A percentile compares a stretch with the other conserved stretches of the same genome.
phyloP scores from a whole-genome alignment of 441 rosid genomes.

The Syzygium syzygioides region DNA sequence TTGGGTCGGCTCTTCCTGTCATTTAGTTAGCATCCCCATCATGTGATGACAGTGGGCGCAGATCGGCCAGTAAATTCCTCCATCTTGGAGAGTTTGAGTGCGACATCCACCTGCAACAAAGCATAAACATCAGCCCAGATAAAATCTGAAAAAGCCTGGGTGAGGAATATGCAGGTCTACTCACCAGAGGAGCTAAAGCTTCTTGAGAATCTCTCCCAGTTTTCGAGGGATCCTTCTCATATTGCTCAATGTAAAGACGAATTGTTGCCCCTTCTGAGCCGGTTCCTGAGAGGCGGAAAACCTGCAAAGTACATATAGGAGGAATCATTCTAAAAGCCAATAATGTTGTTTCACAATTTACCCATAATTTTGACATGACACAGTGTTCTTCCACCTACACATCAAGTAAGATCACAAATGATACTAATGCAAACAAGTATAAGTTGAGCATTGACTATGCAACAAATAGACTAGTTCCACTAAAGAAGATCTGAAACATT shows the following conservation, averaged over 20 bases:
- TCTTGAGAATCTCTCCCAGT: slow-evolving; percentile 85
- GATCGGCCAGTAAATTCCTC: slow-evolving; percentile 86
- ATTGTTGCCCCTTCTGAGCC: slow-evolving; percentile 99
- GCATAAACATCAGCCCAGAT: not conserved
- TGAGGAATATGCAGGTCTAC: slow-evolving; percentile 7
- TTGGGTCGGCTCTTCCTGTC: not conserved
- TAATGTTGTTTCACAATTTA: not conserved
- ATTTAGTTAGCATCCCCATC: slow-evolving; percentile 2
- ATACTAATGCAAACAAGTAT: not conserved
- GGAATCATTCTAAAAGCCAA: not conserved
- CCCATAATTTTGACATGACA: not conserved
- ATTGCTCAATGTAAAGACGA: slow-evolving; percentile 93
- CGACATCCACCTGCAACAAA: slow-evolving; percentile 73
- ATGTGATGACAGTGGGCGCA: slow-evolving; percentile 93
- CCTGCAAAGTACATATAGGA: slow-evolving; percentile 26
- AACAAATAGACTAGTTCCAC: not conserved
- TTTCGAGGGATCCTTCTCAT: slow-evolving; percentile 87
- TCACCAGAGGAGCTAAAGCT: slow-evolving; percentile 87
- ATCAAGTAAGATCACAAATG: not conserved
- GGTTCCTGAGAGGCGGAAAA: slow-evolving; percentile 97
- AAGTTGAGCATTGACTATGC: not conserved
- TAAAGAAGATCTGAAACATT: not conserved
- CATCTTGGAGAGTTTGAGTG: slow-evolving; percentile 88
- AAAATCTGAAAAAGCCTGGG: not conserved
- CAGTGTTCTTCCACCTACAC: not conserved